phyloP scores from a whole-genome alignment of 352 stramenopile species.

The Phytophthora melonis region DNA sequence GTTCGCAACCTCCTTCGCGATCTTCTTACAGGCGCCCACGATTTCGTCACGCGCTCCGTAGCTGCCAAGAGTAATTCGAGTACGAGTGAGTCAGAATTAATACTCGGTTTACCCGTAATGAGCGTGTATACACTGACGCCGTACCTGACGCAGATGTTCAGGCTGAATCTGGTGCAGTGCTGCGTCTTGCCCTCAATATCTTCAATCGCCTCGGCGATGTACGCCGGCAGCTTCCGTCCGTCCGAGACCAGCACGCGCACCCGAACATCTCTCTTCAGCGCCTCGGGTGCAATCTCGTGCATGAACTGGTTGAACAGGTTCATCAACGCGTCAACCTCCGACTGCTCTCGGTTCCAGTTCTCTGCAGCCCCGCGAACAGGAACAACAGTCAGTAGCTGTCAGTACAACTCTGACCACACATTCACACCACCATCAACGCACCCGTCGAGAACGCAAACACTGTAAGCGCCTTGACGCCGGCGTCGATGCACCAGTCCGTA shows the following conservation, averaged over 20 bases:
- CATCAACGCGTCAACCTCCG: conserved; percentile 94
- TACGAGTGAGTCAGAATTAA: not conserved
- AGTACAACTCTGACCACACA: not conserved
- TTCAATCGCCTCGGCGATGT: conserved; percentile 75
- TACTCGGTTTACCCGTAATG: too few relatives aligned
- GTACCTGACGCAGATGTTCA: conserved; percentile 89
- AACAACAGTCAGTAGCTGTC: conserved; percentile 5
- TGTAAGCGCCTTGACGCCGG: conserved; percentile 91
- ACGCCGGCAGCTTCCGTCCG: conserved; percentile 67
- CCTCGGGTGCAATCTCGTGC: conserved; percentile 92
- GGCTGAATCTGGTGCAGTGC: conserved; percentile 80
- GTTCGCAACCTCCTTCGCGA: conserved; percentile 85
- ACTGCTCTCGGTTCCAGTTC: conserved; percentile 94
- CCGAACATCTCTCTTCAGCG: conserved; percentile 91
- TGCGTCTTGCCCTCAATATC: conserved; percentile 91
- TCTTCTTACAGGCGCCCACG: conserved; percentile 88
- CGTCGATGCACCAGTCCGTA: conserved; percentile 96
- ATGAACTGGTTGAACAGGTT: conserved; percentile 96
- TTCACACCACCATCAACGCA: conserved; percentile 15
- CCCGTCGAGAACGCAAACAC: conserved; percentile 96
- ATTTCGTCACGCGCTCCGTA: conserved; percentile 98
- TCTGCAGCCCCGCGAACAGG: conserved; percentile 49
- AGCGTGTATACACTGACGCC: not conserved
- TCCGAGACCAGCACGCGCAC: conserved; percentile 93
- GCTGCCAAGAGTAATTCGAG: conserved; percentile 53